A percentile compares a stretch with the other conserved stretches of the same genome.
Evolutionary conservation across 1,139 yeast genomes (phyloP).

Genomic region (Wickerhamiella pararugosa): DNA sequence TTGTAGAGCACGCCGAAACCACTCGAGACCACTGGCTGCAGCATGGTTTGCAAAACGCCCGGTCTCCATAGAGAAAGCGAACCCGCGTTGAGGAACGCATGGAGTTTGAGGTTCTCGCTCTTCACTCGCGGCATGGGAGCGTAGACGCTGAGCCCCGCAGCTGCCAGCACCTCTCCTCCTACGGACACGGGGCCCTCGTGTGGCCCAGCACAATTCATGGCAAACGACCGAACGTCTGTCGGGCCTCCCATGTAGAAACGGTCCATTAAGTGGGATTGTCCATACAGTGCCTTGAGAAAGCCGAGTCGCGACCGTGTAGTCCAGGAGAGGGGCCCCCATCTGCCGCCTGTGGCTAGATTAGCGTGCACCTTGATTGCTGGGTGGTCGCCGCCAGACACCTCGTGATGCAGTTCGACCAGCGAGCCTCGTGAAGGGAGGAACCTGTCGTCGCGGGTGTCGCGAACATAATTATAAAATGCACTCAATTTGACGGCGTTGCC

Average conservation of each 20-base stretch:
- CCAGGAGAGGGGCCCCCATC: constrained; percentile 11
- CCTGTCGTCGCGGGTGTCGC: constrained; percentile 23
- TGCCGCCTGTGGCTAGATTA: constrained; percentile 20
- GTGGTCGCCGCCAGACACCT: constrained; percentile 35
- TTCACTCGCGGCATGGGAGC: constrained; percentile 42
- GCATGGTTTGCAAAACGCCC: constrained; percentile 4
- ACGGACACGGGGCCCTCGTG: constrained; percentile 38
- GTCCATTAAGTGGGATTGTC: constrained; percentile 26
- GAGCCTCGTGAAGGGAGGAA: constrained; percentile 35
- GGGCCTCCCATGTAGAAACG: constrained; percentile 65
- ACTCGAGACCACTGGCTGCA: constrained; percentile 37
- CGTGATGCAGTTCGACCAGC: constrained; percentile 38
- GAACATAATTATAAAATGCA: constrained; percentile 19
- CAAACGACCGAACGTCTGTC: constrained; percentile 65
- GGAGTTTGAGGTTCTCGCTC: constrained; percentile 50
- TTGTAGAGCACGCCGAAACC: constrained; percentile 72
- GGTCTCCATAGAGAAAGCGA: constrained; percentile 26
- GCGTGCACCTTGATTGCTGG: constrained; percentile 24
- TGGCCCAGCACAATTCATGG: constrained; percentile 75
- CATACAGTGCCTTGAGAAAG: constrained; percentile 9
- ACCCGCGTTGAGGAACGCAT: constrained; percentile 62
- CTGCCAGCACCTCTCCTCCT: constrained; percentile 69
- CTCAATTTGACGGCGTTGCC: constrained; percentile 28
- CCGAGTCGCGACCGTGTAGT: constrained; percentile 14
- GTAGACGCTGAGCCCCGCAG: constrained; percentile 57